Evolutionary conservation across 371 early-diverging fungal species (phyloP).

Genomic region (Batkoa obscura): DNA sequence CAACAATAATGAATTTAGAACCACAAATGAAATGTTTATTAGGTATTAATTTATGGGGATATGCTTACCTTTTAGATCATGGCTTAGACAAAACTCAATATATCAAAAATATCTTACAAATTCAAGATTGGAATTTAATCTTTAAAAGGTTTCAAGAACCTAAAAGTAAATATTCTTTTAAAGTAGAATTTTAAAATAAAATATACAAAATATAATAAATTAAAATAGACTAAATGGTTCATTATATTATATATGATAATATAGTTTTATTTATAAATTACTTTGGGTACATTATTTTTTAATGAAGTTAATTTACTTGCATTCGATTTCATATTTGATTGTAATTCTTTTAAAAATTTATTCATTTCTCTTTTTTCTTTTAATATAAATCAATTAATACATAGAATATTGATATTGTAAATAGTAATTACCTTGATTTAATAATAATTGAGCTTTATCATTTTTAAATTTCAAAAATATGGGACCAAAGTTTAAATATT

Average conservation of each 20-base stretch:
- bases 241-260: background rate
- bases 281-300: background rate
- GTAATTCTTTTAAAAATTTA: too few species aligned
- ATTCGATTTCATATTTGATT: too few species aligned
- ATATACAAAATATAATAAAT: background rate
- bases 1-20: background rate
- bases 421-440: too few species aligned
- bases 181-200: background rate
- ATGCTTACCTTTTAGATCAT: constrained; percentile 5
- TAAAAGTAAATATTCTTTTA: background rate
- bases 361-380: too few species aligned
- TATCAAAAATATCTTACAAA: background rate
- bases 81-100: background rate
- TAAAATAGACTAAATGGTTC: too few species aligned
- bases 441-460: too few species aligned
- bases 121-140: background rate
- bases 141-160: background rate
- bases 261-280: background rate
- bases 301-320: background rate
- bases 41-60: constrained; percentile 4
- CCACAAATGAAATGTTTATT: background rate
- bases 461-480: too few species aligned
- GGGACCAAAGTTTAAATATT: too few species aligned
- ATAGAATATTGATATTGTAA: too few species aligned
- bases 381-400: too few species aligned